phyloP scores from a whole-genome alignment of 2,329 filamentous ascomycete genomes.

The Sphaerulina musiva region DNA sequence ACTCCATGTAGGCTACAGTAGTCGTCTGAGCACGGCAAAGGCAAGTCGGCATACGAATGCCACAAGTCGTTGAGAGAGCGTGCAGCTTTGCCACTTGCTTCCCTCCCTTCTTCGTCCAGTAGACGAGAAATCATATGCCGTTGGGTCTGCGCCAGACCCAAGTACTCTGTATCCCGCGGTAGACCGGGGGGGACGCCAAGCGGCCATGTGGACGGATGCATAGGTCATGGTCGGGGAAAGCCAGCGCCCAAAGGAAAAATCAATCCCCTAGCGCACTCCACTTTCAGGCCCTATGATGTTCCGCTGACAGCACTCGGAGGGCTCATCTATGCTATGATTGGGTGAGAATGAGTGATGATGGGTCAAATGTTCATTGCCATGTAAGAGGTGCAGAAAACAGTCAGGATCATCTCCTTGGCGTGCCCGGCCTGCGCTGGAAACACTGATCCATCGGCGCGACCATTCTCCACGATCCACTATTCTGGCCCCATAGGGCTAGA shows the following conservation, averaged over 20 bases:
- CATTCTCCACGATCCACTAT: conserved; percentile 7
- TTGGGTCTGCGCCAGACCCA: conserved; percentile 6
- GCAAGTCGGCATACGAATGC: conserved; percentile 9
- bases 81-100: no score
- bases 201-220: conserved; percentile 15
- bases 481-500: conserved; percentile 6
- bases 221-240: conserved; percentile 21
- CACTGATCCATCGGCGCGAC: conserved; percentile 6
- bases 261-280: conserved; percentile 6
- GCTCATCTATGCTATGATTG: conserved; percentile 4
- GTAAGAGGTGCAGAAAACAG: conserved; percentile 4
- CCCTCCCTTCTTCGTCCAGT: no score
- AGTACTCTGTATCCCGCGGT: conserved; percentile 9
- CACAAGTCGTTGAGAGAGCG: conserved; percentile 4
- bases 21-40: background rate
- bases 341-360: background rate
- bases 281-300: conserved; percentile 11
- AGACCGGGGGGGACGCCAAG: background rate
- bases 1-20: no score
- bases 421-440: conserved; percentile 6
- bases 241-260: conserved; percentile 11
- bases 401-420: background rate
- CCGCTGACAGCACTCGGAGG: conserved; percentile 4
- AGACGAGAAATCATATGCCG: conserved; percentile 2
- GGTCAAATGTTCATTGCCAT: background rate